Conservation (phyloP, 2,329 filamentous ascomycete genomes). For the Cladophialophora yegresii region DNA sequence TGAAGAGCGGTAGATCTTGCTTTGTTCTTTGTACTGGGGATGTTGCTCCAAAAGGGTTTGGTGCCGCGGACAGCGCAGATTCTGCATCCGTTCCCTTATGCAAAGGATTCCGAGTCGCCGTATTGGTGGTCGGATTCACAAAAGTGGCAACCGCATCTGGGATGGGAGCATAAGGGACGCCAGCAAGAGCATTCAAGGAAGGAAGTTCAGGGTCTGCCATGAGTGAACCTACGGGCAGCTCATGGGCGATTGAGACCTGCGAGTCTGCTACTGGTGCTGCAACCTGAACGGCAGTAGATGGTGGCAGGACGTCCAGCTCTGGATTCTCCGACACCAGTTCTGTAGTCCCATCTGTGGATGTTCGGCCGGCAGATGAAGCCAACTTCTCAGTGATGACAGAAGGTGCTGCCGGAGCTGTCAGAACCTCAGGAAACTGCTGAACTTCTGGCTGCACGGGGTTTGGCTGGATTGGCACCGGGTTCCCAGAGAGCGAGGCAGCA, state of each 20-base stretch:
- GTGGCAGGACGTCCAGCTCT: neutral
- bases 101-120: neutral
- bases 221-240: neutral
- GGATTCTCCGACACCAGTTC: neutral
- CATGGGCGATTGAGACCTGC: neutral
- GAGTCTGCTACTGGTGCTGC: neutral
- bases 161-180: neutral
- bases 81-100: neutral
- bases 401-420: neutral
- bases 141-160: neutral
- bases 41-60: conserved; percentile 7
- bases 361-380: neutral
- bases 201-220: neutral
- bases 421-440: neutral
- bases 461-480: conserved; percentile 20
- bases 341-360: too few relatives aligned
- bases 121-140: neutral
- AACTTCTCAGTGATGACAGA: neutral
- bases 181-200: neutral
- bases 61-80: neutral
- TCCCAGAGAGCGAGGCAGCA: neutral
- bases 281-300: neutral
- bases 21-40: conserved; percentile 39
- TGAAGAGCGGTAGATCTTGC: conserved; percentile 53
- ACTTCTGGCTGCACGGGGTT: conserved; percentile 16